Conservation (phyloP, 441 rosid genomes). For the Syzygium malaccense region DNA sequence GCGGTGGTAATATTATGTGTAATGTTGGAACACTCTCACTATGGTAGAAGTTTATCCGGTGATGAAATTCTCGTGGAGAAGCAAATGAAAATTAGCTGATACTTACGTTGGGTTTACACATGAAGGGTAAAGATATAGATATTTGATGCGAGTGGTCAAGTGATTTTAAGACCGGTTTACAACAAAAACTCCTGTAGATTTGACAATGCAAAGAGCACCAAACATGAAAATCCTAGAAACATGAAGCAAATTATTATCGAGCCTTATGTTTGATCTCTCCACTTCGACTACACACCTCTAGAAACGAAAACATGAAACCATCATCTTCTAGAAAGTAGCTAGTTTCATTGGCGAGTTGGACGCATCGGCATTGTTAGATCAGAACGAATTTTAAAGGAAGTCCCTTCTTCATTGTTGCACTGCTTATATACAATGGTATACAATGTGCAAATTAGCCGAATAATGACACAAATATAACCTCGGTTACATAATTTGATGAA, state of each 20-base stretch:
- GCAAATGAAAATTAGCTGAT: not conserved
- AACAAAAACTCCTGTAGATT: not conserved
- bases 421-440: not conserved
- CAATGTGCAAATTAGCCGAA: not conserved
- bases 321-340: not conserved
- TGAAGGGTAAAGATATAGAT: not conserved
- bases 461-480: not conserved
- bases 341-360: not conserved
- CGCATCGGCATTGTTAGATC: not conserved
- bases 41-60: not conserved
- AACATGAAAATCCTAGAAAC: not conserved
- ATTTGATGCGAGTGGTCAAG: not conserved
- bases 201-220: not conserved
- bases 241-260: not conserved
- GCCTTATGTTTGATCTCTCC: not conserved
- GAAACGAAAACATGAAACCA: not conserved
- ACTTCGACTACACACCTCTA: not conserved
- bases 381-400: not conserved
- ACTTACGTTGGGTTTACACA: not conserved
- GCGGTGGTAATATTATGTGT: not conserved
- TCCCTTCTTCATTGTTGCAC: not conserved
- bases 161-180: not conserved
- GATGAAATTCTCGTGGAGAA: not conserved
- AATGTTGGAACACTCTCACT: not conserved
- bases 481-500: not conserved